phyloP scores from a whole-genome alignment of 441 rosid genomes.

The Pelargonium fulgidum region DNA sequence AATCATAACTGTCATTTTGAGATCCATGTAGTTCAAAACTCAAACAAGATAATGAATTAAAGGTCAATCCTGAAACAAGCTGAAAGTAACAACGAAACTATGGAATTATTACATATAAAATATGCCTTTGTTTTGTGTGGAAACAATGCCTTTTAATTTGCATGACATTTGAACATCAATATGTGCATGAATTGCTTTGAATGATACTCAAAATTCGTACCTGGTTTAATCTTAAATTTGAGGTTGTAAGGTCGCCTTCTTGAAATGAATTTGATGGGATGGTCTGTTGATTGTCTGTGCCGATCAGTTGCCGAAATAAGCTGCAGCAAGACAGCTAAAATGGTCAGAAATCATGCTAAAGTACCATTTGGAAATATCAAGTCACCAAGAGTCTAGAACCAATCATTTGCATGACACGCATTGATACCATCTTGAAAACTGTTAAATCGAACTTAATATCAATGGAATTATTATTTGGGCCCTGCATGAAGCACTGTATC shows the following conservation, averaged over 20 bases:
- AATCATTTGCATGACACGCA: neutral
- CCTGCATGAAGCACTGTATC: no score
- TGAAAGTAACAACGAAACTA: no score
- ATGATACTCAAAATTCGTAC: conserved; percentile 25
- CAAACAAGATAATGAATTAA: no score
- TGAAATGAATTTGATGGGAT: conserved; percentile 77
- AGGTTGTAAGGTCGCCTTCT: conserved; percentile 54
- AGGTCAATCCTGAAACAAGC: no score
- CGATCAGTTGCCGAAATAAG: conserved; percentile 79
- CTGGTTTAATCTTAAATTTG: conserved; percentile 91
- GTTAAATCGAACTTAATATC: no score
- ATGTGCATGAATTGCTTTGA: neutral
- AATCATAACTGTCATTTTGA: neutral
- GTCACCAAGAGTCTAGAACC: neutral
- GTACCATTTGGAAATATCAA: conserved; percentile 4
- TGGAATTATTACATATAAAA: no score
- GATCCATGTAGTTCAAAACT: no score
- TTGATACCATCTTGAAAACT: no score
- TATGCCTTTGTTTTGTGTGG: no score
- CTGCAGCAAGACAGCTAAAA: conserved; percentile 40
- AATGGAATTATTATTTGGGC: no score
- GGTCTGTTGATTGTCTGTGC: conserved; percentile 65
- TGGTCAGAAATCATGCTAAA: neutral
- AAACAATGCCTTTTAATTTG: no score
- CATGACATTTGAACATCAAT: no score